Percentiles rank a stretch among this genome's conserved stretches.
These are phyloP conservation scores for Ophiostoma novo-ulmi DNA, from an alignment of 2,329 filamentous ascomycete species.

Conservation along the genomic window DNA sequence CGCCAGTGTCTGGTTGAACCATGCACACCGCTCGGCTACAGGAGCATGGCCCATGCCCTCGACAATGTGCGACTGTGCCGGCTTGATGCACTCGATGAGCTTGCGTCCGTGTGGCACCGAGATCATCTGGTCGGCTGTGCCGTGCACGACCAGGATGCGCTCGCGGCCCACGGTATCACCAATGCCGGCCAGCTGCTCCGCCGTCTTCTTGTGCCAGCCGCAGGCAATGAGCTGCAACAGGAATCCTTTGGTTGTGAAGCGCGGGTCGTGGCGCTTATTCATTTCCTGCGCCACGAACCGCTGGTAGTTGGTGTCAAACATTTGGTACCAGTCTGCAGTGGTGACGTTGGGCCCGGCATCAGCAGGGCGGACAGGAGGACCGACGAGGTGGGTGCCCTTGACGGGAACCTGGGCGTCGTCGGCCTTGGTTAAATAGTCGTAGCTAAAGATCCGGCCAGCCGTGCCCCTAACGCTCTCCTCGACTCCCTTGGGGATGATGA, in stretches of 20 bases:
- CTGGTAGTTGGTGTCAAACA: constrained; percentile 71
- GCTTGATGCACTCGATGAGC: constrained; percentile 60
- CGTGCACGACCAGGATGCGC: constrained; percentile 73
- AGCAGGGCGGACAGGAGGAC: constrained; percentile 19
- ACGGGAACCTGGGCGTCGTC: constrained; percentile 52
- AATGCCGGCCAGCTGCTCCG: constrained; percentile 59
- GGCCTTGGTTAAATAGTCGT: constrained; percentile 55
- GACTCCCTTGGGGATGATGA: constrained; percentile 65
- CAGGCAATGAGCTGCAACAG: constrained; percentile 72
- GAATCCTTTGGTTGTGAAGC: constrained; percentile 64
- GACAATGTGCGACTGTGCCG: constrained; percentile 57
- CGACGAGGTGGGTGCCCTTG: constrained; percentile 27
- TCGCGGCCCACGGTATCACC: constrained; percentile 65
- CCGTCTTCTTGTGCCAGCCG: constrained; percentile 71
- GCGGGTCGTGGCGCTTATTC: constrained; percentile 59
- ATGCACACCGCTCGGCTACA: constrained; percentile 62
- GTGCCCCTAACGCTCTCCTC: constrained; percentile 62
- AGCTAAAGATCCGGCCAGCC: constrained; percentile 61
- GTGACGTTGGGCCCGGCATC: background rate
- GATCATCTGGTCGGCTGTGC: constrained; percentile 73
- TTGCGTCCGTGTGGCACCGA: constrained; percentile 62
- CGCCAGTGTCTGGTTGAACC: constrained; percentile 62
- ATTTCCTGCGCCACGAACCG: constrained; percentile 77
- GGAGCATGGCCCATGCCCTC: constrained; percentile 72
- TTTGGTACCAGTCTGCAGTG: constrained; percentile 23